A percentile compares a stretch with the other conserved stretches of the same genome.
phyloP scores from a whole-genome alignment of 768 basidiomycete genomes.

The Pholiota molesta region DNA sequence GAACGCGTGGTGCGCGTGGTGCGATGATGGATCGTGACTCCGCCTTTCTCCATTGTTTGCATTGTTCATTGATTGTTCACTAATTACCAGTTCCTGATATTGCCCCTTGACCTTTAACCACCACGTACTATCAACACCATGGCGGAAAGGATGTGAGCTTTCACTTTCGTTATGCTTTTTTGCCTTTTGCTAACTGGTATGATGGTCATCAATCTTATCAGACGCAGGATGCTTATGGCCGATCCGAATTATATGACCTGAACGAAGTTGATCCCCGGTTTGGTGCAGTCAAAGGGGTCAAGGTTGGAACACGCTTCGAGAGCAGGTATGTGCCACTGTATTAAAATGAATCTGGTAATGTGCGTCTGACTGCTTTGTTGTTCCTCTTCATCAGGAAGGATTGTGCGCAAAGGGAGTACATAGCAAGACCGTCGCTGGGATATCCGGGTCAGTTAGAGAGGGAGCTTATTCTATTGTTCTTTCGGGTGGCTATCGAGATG shows the following conservation, averaged over 20 bases:
- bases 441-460: conserved; percentile 27
- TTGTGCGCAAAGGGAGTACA: conserved; percentile 32
- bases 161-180: background rate
- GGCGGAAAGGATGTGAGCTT: conserved; percentile 29
- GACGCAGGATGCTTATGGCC: conserved; percentile 26
- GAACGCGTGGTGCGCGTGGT: background rate
- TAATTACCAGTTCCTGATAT: background rate
- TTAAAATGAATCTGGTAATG: background rate
- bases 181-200: background rate
- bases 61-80: background rate
- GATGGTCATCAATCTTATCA: conserved; percentile 2
- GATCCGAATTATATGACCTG: conserved; percentile 22
- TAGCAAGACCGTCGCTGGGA: conserved; percentile 33
- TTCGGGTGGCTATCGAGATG: conserved; percentile 44
- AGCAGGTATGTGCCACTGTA: conserved; percentile 21
- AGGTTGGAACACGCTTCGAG: conserved; percentile 25
- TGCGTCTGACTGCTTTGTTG: background rate
- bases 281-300: conserved; percentile 23
- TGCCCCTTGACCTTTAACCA: conserved; percentile 7
- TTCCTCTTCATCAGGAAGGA: conserved; percentile 24
- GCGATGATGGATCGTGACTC: background rate
- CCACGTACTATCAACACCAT: conserved; percentile 11
- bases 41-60: background rate
- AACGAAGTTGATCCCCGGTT: conserved; percentile 23
- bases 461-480: conserved; percentile 46